Percentiles rank a stretch among this genome's conserved stretches.
phyloP scores from a whole-genome alignment of 2,329 filamentous ascomycete genomes.

The Phialophora tarda region DNA sequence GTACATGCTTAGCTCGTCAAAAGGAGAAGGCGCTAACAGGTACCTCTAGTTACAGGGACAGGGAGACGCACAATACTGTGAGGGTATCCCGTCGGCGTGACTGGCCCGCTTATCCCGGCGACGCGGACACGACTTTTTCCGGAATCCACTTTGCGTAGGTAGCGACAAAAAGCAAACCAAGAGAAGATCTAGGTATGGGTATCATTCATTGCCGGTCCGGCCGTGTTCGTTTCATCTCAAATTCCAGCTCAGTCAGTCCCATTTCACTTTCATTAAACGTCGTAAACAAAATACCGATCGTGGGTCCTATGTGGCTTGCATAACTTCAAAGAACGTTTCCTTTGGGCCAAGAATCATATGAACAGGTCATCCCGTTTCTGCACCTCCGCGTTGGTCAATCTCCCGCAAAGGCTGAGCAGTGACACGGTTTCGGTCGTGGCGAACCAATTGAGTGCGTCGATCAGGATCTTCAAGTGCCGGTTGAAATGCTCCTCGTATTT shows the following conservation, averaged over 20 bases:
- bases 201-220: no score
- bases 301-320: background rate
- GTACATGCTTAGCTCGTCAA: no score
- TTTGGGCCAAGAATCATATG: constrained; percentile 14
- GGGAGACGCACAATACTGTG: no score
- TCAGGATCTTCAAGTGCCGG: constrained; percentile 86
- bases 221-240: no score
- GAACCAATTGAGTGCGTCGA: constrained; percentile 94
- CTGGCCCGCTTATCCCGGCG: no score
- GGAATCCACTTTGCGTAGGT: no score
- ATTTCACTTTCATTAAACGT: background rate
- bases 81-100: no score
- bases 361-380: constrained; percentile 39
- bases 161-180: no score
- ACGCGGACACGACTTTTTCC: no score
- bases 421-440: constrained; percentile 97
- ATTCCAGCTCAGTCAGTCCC: background rate
- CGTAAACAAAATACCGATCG: background rate
- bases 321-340: background rate
- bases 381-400: constrained; percentile 59
- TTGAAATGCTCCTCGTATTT: constrained; percentile 95
- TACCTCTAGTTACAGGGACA: no score
- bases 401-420: constrained; percentile 81
- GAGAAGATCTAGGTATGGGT: no score
- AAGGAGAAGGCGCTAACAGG: no score